Conservation (phyloP, 78 protist genomes). For the Dictyostelium purpureum region DNA sequence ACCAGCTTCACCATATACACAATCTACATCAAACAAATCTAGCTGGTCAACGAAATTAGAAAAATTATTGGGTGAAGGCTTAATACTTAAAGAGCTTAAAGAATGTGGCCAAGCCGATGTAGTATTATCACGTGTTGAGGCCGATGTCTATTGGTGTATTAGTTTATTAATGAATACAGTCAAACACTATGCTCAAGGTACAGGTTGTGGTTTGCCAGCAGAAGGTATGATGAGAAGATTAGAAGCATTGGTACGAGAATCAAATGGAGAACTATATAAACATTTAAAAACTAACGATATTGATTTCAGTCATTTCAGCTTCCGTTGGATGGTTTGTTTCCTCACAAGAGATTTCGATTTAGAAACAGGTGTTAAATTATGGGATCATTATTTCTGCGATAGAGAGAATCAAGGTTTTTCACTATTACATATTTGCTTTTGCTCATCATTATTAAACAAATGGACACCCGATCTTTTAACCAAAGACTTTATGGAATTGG, state of each 20-base stretch:
- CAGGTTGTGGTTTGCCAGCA: slow-evolving; percentile 76
- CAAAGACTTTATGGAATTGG: slow-evolving; percentile 71
- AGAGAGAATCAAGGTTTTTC: slow-evolving; percentile 66
- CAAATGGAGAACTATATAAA: slow-evolving; percentile 49
- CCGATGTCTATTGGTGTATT: slow-evolving; percentile 71
- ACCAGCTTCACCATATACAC: too few species aligned
- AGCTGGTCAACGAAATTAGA: slow-evolving; percentile 3
- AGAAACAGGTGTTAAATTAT: slow-evolving; percentile 59
- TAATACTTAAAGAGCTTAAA: not conserved
- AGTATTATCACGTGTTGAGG: slow-evolving; percentile 30
- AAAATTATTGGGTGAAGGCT: slow-evolving; percentile 58
- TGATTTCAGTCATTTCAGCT: slow-evolving; percentile 71
- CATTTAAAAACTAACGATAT: slow-evolving; percentile 22
- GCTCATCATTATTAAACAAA: slow-evolving; percentile 14
- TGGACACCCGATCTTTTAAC: slow-evolving; percentile 27
- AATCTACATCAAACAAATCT: too few species aligned
- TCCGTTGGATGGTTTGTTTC: slow-evolving; percentile 79
- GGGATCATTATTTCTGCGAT: slow-evolving; percentile 73
- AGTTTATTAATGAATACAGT: slow-evolving; percentile 30
- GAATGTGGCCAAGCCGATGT: slow-evolving; percentile 3
- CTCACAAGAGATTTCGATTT: slow-evolving; percentile 33
- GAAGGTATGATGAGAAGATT: slow-evolving; percentile 67
- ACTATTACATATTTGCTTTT: slow-evolving; percentile 50
- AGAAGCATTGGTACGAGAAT: slow-evolving; percentile 28
- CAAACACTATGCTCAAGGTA: slow-evolving; percentile 41